Evolutionary conservation across 768 basidiomycete genomes (phyloP).

Genomic region (Filobasidium wieringae): DNA sequence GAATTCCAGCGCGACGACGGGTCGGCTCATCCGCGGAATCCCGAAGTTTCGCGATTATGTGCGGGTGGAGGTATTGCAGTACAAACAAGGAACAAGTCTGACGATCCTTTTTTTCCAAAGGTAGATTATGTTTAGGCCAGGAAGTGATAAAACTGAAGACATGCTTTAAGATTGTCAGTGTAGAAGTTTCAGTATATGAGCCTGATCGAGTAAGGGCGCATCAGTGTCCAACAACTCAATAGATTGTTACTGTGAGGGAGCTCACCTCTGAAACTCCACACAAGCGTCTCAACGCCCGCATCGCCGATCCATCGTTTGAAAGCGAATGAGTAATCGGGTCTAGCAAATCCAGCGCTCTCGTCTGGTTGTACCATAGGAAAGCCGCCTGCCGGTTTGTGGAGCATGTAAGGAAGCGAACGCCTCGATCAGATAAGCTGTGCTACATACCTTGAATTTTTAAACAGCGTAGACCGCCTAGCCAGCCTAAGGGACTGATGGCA

Average conservation of each 20-base stretch:
- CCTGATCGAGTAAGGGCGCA: neutral
- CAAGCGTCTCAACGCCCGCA: conserved; percentile 6
- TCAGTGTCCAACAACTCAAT: neutral
- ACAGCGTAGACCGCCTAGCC: neutral
- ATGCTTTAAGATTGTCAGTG: conserved; percentile 2
- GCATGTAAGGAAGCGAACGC: neutral
- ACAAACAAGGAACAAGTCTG: conserved; percentile 1
- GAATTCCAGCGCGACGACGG: neutral
- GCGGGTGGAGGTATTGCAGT: conserved; percentile 3
- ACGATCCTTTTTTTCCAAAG: neutral
- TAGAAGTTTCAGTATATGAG: conserved; percentile 1
- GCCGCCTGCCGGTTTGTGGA: neutral
- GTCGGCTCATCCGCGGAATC: neutral
- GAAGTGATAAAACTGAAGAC: conserved; percentile 7
- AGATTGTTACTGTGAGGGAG: neutral
- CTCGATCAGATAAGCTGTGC: neutral
- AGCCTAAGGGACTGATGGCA: neutral
- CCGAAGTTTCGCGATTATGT: neutral
- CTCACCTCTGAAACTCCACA: conserved; percentile 10
- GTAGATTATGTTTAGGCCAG: too few relatives aligned
- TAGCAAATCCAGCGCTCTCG: neutral
- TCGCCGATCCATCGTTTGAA: conserved; percentile 9
- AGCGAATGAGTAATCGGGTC: conserved; percentile 10
- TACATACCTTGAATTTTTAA: conserved; percentile 9
- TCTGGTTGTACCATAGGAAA: conserved; percentile 5